Evolutionary conservation across 768 basidiomycete genomes (phyloP).

Genomic region (Agrocybe pediades): DNA sequence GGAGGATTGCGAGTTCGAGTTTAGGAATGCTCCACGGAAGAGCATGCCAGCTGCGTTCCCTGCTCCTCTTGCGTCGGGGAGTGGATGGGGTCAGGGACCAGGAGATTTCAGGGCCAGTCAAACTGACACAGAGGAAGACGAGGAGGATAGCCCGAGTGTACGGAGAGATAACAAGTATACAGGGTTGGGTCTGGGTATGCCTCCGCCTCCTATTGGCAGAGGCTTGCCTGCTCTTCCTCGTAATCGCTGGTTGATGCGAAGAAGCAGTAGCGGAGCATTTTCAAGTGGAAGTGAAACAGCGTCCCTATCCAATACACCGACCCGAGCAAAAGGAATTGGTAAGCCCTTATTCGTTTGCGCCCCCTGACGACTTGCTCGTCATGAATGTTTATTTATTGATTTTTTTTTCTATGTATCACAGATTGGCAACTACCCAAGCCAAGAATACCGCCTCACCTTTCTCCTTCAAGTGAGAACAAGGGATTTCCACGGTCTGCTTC

Average conservation of each 20-base stretch:
- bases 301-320: slow-evolving; percentile 63
- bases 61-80: slow-evolving; percentile 22
- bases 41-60: slow-evolving; percentile 78
- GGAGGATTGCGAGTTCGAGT: slow-evolving; percentile 47
- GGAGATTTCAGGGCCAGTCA: not conserved
- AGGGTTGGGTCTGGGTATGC: slow-evolving; percentile 62
- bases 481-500: slow-evolving; percentile 53
- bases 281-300: slow-evolving; percentile 73
- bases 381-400: slow-evolving; percentile 10
- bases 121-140: slow-evolving; percentile 67
- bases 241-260: slow-evolving; percentile 66
- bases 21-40: slow-evolving; percentile 58
- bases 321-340: slow-evolving; percentile 55
- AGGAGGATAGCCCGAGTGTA: slow-evolving; percentile 66
- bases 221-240: slow-evolving; percentile 38
- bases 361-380: slow-evolving; percentile 1
- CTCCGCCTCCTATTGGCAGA: slow-evolving; percentile 17
- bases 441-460: slow-evolving; percentile 47
- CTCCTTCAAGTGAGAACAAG: slow-evolving; percentile 45
- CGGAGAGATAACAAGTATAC: slow-evolving; percentile 53
- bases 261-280: slow-evolving; percentile 82
- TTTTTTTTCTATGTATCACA: slow-evolving; percentile 24
- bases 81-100: not conserved
- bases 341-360: slow-evolving; percentile 20
- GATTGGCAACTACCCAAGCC: slow-evolving; percentile 61